phyloP scores from a whole-genome alignment of 2,329 filamentous ascomycete species.

The Pseudopyrenochaeta lycopersici region DNA sequence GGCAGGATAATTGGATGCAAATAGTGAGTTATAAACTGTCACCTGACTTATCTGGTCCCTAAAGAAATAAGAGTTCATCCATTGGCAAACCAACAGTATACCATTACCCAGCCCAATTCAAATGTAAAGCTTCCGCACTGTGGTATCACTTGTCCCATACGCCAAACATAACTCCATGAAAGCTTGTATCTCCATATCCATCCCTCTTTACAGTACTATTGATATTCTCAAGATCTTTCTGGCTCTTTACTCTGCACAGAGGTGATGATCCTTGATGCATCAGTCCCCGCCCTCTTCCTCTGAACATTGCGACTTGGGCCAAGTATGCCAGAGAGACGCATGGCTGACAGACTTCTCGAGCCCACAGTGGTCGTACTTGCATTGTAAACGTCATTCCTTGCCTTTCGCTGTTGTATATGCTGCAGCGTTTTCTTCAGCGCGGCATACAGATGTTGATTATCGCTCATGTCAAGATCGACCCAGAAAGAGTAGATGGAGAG shows the following conservation, averaged over 20 bases:
- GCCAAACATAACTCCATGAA: background rate
- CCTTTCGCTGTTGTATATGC: slow-evolving; percentile 43
- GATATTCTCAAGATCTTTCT: background rate
- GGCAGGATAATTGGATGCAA: no score
- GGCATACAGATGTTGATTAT: slow-evolving; percentile 45
- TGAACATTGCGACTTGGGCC: slow-evolving; percentile 2
- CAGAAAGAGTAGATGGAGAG: slow-evolving; percentile 48
- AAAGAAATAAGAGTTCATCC: no score
- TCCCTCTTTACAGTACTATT: background rate
- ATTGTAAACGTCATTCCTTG: slow-evolving; percentile 37
- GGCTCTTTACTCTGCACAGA: background rate
- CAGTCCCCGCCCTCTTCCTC: slow-evolving; percentile 6
- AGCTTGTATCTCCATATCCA: background rate
- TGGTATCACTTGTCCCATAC: background rate
- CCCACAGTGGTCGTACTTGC: slow-evolving; percentile 13
- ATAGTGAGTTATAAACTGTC: no score
- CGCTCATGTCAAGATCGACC: slow-evolving; percentile 47
- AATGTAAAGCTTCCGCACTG: background rate
- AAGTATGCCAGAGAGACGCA: slow-evolving; percentile 9
- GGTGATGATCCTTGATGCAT: background rate
- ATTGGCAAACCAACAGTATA: no score
- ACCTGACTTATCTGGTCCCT: no score
- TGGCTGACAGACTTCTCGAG: slow-evolving; percentile 3
- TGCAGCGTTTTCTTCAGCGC: slow-evolving; percentile 46
- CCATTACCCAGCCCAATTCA: no score